Evolutionary conservation across 371 early-diverging fungal species (phyloP), one percentile per base, ranked within the genome.

Genomic region (Parasitella parasitica): DNA sequence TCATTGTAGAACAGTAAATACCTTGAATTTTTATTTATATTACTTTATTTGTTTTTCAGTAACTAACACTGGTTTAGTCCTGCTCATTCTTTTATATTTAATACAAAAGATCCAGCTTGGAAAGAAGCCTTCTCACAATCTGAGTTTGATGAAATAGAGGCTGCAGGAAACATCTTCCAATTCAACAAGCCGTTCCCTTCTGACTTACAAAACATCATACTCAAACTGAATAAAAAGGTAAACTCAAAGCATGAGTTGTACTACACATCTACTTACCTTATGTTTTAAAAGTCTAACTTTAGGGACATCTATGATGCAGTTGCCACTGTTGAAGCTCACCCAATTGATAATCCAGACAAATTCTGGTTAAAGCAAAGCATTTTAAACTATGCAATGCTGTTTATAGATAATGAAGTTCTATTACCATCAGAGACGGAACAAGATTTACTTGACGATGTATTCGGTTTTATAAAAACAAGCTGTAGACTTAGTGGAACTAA

Each of bases 361-460:
- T 43, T 32, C 30, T 57, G 57, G 41, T 9, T 57, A 20, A 57
- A 57, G 46, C 32, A 57, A 48, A 43, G 57, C 32, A 20, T 57
- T 32, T 43, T 57, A 27, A 28, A 56, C 41, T 56, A 56, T 56
- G 28, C 41, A 32, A 22, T 32, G 18, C 32, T 57, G 18, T 43
- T 57, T 48, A n/a, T n/a, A n/a, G n/a, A 57, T 43, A 18, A 57
- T 32, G 34, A n/a, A n/a, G 46, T 5, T 41, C 46, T 43, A 32
- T 30, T 48, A 46, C 20, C 13, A 26, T 54, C 24, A 22, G 24
- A 54, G 20, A 22, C 56, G 27, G 58, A 58, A 26, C 32, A 58
- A 50, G 58, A 58, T 58, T 38, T 58, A n/a, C 49, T 58, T 24
- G 58, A 49, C 26, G 50, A 50, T 22, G 58, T 58, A 48, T 58